These are phyloP conservation scores for Alloascoidea hylecoeti DNA, from an alignment of 805 yeast species.

Conservation along the genomic window DNA sequence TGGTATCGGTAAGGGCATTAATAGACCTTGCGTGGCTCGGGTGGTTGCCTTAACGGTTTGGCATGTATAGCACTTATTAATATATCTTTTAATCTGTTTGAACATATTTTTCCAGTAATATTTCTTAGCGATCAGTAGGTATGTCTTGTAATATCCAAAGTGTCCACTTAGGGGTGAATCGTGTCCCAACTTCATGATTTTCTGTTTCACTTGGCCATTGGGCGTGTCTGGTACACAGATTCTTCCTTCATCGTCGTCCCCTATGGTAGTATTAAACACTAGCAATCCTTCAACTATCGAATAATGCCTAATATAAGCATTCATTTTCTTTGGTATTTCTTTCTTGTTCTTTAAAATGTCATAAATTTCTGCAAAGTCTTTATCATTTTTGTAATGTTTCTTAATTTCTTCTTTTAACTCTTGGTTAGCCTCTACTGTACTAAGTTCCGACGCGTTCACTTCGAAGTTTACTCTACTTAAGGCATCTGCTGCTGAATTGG, in stretches of 20 bases:
- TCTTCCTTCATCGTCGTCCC: background rate
- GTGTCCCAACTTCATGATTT: background rate
- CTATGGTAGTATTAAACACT: background rate
- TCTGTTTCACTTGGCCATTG: background rate
- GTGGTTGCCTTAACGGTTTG: constrained; percentile 5
- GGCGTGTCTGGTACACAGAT: background rate
- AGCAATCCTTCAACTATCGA: background rate
- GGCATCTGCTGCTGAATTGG: too few relatives aligned
- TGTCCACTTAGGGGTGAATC: constrained; percentile 4
- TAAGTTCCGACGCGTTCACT: too few relatives aligned
- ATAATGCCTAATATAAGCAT: constrained; percentile 1
- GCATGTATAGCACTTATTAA: constrained; percentile 7
- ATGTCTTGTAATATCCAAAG: constrained; percentile 3
- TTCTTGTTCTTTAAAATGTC: background rate
- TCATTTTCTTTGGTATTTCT: background rate
- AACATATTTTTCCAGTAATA: constrained; percentile 5
- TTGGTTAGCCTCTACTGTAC: constrained; percentile 2
- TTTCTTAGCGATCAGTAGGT: constrained; percentile 1
- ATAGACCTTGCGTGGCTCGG: constrained; percentile 3
- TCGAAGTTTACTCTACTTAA: too few relatives aligned
- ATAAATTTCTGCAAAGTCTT: background rate
- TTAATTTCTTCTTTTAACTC: constrained; percentile 3
- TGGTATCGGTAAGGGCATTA: constrained; percentile 8
- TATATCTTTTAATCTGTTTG: constrained; percentile 3
- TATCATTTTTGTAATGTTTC: background rate